A percentile compares a stretch with the other conserved stretches of the same genome.
Conservation (phyloP, 2,329 filamentous ascomycete genomes). For the Aspergillus tamarii region DNA sequence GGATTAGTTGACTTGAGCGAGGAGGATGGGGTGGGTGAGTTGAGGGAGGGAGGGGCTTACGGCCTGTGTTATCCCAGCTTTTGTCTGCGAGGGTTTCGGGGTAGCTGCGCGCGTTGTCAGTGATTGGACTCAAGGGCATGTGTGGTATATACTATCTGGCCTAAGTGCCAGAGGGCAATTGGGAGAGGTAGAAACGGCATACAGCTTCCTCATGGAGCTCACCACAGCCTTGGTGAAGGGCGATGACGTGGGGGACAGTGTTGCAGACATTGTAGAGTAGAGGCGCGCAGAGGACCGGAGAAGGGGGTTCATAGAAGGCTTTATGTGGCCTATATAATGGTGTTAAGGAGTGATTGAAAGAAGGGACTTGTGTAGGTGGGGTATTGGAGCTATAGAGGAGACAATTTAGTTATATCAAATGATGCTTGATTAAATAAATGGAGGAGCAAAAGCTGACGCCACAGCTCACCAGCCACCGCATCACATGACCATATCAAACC, state of each 20-base stretch:
- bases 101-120: constrained; percentile 61
- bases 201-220: constrained; percentile 78
- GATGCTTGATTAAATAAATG: neutral
- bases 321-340: neutral
- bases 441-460: constrained; percentile 12
- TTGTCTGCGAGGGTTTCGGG: constrained; percentile 86
- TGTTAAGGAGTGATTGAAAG: neutral
- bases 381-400: neutral
- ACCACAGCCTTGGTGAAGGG: constrained; percentile 73
- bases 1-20: constrained; percentile 8
- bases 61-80: constrained; percentile 94
- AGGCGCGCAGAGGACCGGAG: constrained; percentile 23
- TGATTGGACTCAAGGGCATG: constrained; percentile 3
- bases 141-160: neutral
- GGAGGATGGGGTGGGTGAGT: neutral
- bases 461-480: constrained; percentile 8
- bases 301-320: constrained; percentile 28
- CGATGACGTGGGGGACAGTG: constrained; percentile 45
- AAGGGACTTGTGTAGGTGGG: neutral
- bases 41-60: constrained; percentile 40
- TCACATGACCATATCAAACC: neutral
- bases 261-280: constrained; percentile 40
- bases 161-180: constrained; percentile 8
- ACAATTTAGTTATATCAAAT: neutral
- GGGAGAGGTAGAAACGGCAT: constrained; percentile 43